These are phyloP conservation scores for Porphyrellus cyaneotinctus DNA, from an alignment of 768 basidiomycete species.

Conservation along the genomic window DNA sequence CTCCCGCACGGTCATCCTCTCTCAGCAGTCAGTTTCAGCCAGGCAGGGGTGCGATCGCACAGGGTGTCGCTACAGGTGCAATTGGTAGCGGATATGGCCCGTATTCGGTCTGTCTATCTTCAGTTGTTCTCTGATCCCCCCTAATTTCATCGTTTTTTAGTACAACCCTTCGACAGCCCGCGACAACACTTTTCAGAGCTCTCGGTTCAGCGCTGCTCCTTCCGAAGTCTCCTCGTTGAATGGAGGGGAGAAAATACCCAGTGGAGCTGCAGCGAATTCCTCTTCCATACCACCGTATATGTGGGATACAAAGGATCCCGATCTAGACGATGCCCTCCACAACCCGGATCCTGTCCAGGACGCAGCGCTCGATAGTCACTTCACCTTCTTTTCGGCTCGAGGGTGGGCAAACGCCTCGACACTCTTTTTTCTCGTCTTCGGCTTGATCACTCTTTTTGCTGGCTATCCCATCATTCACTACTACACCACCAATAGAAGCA, in stretches of 20 bases:
- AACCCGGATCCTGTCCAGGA: constrained; percentile 79
- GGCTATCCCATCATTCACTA: constrained; percentile 82
- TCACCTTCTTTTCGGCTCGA: constrained; percentile 72
- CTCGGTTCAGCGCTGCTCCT: constrained; percentile 55
- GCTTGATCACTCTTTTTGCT: constrained; percentile 75
- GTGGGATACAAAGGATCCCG: constrained; percentile 79
- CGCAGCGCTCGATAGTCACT: constrained; percentile 52
- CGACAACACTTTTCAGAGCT: constrained; percentile 42
- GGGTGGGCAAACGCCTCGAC: constrained; percentile 81
- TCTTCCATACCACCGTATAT: constrained; percentile 65
- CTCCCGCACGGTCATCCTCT: constrained; percentile 27
- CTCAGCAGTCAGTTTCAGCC: constrained; percentile 27
- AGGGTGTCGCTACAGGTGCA: constrained; percentile 73
- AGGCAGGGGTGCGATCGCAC: constrained; percentile 57
- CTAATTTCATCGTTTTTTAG: constrained; percentile 30
- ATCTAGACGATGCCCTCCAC: constrained; percentile 87
- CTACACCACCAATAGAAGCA: constrained; percentile 31
- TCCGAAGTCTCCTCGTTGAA: constrained; percentile 42
- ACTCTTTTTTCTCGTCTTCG: constrained; percentile 62
- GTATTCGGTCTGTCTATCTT: constrained; percentile 60
- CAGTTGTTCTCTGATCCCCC: not conserved
- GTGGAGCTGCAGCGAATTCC: constrained; percentile 38
- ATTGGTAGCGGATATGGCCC: constrained; percentile 84
- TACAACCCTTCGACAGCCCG: constrained; percentile 50
- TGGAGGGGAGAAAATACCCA: constrained; percentile 35